Conservation (phyloP, 495 filamentous ascomycete species). For the Penicillium maclennaniae region DNA sequence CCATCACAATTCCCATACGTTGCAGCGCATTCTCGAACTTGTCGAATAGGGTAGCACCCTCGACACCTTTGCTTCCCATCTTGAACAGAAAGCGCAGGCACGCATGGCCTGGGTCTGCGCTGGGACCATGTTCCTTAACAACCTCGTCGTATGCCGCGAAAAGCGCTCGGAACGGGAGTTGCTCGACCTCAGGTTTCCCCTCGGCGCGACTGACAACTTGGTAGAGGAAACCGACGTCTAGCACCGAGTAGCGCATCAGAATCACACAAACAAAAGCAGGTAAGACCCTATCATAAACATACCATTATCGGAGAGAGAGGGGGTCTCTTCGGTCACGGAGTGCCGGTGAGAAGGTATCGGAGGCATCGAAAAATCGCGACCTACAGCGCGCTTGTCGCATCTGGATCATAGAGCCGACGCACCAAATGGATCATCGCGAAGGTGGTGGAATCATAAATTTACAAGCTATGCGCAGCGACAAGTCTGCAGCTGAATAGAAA, state of each 20-base stretch:
- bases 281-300: not conserved
- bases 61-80: constrained; percentile 58
- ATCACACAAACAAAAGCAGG: not conserved
- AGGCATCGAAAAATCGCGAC: constrained; percentile 58
- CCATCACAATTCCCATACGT: constrained; percentile 63
- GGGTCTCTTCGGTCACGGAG: constrained; percentile 47
- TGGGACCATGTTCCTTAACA: constrained; percentile 60
- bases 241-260: not conserved
- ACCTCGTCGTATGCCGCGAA: constrained; percentile 76
- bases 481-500: constrained; percentile 16
- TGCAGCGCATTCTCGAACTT: constrained; percentile 63
- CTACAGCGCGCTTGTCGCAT: constrained; percentile 50
- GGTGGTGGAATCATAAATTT: constrained; percentile 2
- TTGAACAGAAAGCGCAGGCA: constrained; percentile 77
- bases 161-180: constrained; percentile 70
- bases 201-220: constrained; percentile 71
- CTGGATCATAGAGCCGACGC: constrained; percentile 48
- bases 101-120: constrained; percentile 66
- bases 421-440: constrained; percentile 46
- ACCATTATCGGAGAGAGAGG: constrained; percentile 62
- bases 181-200: constrained; percentile 57
- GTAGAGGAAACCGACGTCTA: constrained; percentile 77
- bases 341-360: constrained; percentile 47
- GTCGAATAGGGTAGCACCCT: constrained; percentile 52
- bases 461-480: constrained; percentile 14